Percentiles rank a stretch among this genome's conserved stretches.
phyloP scores from a whole-genome alignment of 257 asterid genomes.

The Salvia hispanica region DNA sequence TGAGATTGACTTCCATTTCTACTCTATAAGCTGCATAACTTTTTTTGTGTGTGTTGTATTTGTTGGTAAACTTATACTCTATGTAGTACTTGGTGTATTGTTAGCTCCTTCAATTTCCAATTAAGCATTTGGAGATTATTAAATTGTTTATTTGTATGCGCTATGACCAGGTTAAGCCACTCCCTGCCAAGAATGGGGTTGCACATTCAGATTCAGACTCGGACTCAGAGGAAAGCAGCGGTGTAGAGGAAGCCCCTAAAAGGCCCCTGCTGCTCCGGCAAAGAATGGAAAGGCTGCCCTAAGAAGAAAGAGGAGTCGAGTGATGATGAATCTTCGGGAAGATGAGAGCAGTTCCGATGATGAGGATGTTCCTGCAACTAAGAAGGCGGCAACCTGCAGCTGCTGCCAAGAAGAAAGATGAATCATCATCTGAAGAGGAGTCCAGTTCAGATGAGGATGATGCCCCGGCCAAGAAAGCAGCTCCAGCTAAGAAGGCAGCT shows the following conservation, averaged over 20 bases:
- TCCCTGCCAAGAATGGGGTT: conserved; percentile 35
- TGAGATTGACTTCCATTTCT: background rate
- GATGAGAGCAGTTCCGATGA: conserved; percentile 47
- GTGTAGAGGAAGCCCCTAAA: conserved; percentile 37
- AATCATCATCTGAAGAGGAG: conserved; percentile 40
- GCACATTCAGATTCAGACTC: conserved; percentile 8
- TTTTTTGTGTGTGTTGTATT: background rate
- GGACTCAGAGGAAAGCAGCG: conserved; percentile 32
- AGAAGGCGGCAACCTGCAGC: background rate
- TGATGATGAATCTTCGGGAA: conserved; percentile 9
- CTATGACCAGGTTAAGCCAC: conserved; percentile 38
- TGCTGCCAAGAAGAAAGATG: conserved; percentile 9
- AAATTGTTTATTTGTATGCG: background rate
- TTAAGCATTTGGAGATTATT: background rate
- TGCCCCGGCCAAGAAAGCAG: conserved; percentile 5
- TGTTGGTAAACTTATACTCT: background rate
- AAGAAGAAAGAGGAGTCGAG: background rate
- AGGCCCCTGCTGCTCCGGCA: background rate
- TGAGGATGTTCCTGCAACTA: conserved; percentile 23
- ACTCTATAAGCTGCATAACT: background rate
- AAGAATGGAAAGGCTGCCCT: background rate
- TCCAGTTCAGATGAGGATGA: conserved; percentile 30
- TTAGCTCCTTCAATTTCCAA: background rate
- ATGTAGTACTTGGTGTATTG: background rate
- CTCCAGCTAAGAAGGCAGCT: background rate